Base-by-base conservation (phyloP, 2,329 filamentous ascomycete genomes). In the Lasiodiplodia gonubiensis region DNA sequence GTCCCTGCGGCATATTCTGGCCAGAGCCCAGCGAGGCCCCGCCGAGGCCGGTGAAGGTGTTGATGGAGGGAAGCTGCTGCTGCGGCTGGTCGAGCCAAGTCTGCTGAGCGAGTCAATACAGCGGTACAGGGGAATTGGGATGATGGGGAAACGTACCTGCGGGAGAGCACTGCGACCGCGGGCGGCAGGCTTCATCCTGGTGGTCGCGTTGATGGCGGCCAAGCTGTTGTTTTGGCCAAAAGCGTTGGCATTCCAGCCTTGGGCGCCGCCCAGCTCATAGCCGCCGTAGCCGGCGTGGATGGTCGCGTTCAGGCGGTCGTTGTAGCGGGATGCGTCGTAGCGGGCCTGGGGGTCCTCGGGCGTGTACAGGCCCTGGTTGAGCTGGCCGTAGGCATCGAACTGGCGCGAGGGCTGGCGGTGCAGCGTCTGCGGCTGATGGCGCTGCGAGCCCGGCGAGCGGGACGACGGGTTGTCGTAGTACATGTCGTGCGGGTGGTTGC, bases 231-330 rank as follows among this genome's bases (percentile, higher is more conserved):
- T 86, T 71, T 85, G 89, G 66, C 88, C 88, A 70, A 93, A 92
- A 55, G 88, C 90, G 74, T 86, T 87, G 64, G 92, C 89, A 77
- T 89, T 92, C 93, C 93, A 97, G 23, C 90, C 89, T 75, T 93
- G 90, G n/a, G 86, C 85, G n/a, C 82, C 80, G 68, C 83, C 82
- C 76, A 89, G 88, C 74, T 93, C 92, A 72, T 94, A 91, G 68
- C 81, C 86, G 73, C 87, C 85, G 68, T 92, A 90, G 64, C 85
- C 87, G 67, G 82, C 83, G 70, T 84, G 84, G 73, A 84, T 84
- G 75, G 83, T 86, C 72, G 86, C 83, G 72, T 85, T 87, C 72
- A 84, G 83, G 78, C 83, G 89, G 80, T 84, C 91, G 80, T 83
- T 76, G 83, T 82, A 78, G 85, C 88, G 79, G 83, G 88, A 73